Base-by-base conservation (phyloP, 2,329 filamentous ascomycete species). In the Allantophomopsis lycopodina region DNA sequence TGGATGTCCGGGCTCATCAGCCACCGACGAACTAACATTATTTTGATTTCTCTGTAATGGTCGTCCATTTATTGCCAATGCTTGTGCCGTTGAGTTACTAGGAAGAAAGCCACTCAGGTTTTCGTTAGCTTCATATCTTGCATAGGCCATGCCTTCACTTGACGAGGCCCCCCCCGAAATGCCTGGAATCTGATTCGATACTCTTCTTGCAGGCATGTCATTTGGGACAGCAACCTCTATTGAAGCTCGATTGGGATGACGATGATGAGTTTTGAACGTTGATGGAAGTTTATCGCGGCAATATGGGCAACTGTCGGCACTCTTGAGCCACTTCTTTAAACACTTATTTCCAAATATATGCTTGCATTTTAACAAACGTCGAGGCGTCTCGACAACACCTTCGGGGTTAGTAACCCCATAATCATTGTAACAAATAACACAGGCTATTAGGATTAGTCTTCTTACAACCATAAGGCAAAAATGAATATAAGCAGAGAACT, bases 381-480 rank as follows among this genome's bases (percentile, higher is more conserved):
- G 53, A 1, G 76, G 71, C 2, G 56, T 60, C 50, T 80, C 76
- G 35, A 60, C 64, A 15, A 71, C 55, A 1, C 73, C 74, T 45
- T 79, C 76, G 0, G 74, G 73, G 20, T 67, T 73, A 42, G 60
- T 53, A 12, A 66, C 60, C 28, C 71, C 72, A 47, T 69, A 78
- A 7, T 76, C 71, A 45, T 76, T 77, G 50, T 79, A 79, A 56
- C 75, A 79, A 42, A 79, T 79, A 15, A 72, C 65, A 50, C 75
- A 79, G 12, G 57, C 74, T 79, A 34, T 13, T 34, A n/a, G 17
- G 36, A 17, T 37, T 12, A 28, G 41, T 10, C 13, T 18, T 30
- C n/a, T 18, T 7, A 33, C 20, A 13, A 32, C 32, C 4, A 28
- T 34, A 8, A n/a, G 17, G n/a, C 11, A 11, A 21, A 12, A 39